phyloP scores from a whole-genome alignment of 306 rosid species.

The Gleditsia sinensis region DNA sequence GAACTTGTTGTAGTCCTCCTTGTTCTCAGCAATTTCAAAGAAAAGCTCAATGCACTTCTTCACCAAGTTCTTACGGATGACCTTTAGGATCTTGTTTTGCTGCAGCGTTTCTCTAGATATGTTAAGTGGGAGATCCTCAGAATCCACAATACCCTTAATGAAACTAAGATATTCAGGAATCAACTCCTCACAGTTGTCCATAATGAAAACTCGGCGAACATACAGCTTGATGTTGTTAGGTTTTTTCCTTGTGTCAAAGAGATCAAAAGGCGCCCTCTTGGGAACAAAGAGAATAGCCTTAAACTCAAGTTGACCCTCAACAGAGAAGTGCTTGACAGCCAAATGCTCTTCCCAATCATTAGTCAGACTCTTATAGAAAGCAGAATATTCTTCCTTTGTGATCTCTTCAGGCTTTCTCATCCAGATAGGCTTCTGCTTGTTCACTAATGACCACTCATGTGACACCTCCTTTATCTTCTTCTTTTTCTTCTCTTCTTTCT shows the following conservation, averaged over 20 bases:
- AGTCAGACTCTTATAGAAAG: slow-evolving; percentile 90
- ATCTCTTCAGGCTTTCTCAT: slow-evolving; percentile 98
- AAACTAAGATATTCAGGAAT: slow-evolving; percentile 89
- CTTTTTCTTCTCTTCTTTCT: slow-evolving; percentile 87
- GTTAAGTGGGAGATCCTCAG: slow-evolving; percentile 94
- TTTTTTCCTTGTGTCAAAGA: slow-evolving; percentile 90
- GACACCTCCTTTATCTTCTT: slow-evolving; percentile 90
- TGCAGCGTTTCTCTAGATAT: slow-evolving; percentile 88
- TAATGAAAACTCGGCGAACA: slow-evolving; percentile 88
- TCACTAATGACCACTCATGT: slow-evolving; percentile 86
- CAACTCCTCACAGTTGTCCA: slow-evolving; percentile 98
- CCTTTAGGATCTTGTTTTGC: slow-evolving; percentile 92
- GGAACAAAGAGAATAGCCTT: slow-evolving; percentile 93
- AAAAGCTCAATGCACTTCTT: slow-evolving; percentile 87
- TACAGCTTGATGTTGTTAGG: slow-evolving; percentile 91
- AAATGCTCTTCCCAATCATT: slow-evolving; percentile 97
- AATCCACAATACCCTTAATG: slow-evolving; percentile 91
- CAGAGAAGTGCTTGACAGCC: slow-evolving; percentile 94
- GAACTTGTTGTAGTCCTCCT: slow-evolving; percentile 91
- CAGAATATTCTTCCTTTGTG: slow-evolving; percentile 83
- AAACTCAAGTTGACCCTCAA: slow-evolving; percentile 92
- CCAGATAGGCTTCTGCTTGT: slow-evolving; percentile 98
- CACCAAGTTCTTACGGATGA: slow-evolving; percentile 85
- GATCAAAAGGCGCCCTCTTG: slow-evolving; percentile 94
- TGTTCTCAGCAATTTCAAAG: slow-evolving; percentile 94